phyloP scores from a whole-genome alignment of 345 rosid genomes.

The Pelargonium nanum region DNA sequence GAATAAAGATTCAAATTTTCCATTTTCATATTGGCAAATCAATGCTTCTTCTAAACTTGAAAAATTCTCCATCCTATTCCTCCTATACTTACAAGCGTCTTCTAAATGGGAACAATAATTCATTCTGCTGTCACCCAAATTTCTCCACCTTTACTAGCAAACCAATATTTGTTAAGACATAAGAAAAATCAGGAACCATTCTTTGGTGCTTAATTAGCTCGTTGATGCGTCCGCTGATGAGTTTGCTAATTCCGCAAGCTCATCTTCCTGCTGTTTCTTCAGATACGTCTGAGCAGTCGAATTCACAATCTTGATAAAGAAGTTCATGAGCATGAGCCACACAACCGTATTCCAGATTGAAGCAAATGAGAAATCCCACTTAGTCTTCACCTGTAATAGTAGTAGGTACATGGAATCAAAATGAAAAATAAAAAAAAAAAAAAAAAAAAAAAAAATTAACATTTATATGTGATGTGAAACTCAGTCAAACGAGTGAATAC shows the following conservation, averaged over 20 bases:
- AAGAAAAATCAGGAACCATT: no score
- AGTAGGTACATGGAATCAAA: background rate
- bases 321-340: conserved; percentile 93
- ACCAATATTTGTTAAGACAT: no score
- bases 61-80: no score
- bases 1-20: no score
- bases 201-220: background rate
- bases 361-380: conserved; percentile 75
- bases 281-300: conserved; percentile 68
- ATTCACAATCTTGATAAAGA: conserved; percentile 65
- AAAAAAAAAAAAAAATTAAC: no score
- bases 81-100: no score
- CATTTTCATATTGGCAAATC: no score
- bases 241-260: conserved; percentile 31
- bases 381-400: conserved; percentile 42
- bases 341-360: conserved; percentile 82
- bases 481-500: background rate
- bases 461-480: background rate
- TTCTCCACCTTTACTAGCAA: no score
- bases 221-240: background rate
- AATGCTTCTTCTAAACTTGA: no score
- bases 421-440: no score
- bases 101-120: no score
- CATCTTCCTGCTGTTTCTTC: conserved; percentile 64
- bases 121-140: no score